Conservation (phyloP, 2,329 filamentous ascomycete species). For the Akanthomyces muscarius region DNA sequence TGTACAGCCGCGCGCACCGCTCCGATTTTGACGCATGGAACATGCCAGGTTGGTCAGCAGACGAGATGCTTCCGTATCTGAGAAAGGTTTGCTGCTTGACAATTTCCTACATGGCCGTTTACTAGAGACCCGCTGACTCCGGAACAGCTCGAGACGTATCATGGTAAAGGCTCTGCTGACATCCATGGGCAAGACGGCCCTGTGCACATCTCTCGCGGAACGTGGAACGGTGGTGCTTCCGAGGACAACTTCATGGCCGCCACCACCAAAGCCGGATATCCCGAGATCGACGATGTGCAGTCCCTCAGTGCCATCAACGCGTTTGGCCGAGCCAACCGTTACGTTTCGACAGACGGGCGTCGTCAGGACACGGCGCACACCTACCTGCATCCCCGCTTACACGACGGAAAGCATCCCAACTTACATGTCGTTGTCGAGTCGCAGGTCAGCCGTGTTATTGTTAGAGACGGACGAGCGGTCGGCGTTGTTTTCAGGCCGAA, state of each 20-base stretch:
- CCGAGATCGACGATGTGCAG: conserved; percentile 51
- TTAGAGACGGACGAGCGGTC: no score
- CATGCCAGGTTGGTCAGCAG: background rate
- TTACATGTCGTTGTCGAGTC: no score
- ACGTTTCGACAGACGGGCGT: no score
- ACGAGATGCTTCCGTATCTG: conserved; percentile 31
- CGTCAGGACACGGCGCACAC: no score
- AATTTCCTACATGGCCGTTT: background rate
- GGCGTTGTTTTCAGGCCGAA: no score
- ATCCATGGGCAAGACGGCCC: conserved; percentile 53
- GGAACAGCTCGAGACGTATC: conserved; percentile 51
- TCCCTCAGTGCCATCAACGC: conserved; percentile 40
- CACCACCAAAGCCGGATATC: conserved; percentile 40
- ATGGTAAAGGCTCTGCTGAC: conserved; percentile 35
- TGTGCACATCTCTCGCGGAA: conserved; percentile 50
- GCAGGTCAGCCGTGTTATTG: no score
- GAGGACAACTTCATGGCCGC: conserved; percentile 41
- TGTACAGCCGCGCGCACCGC: no score
- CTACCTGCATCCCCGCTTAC: no score
- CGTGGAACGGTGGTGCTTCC: conserved; percentile 35
- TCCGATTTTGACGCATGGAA: no score
- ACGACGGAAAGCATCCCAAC: no score
- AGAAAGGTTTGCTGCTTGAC: conserved; percentile 26
- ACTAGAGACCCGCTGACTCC: no score
- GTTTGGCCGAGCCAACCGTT: conserved; percentile 18